Base-by-base conservation (phyloP, 208 protist genomes). In the Leishmania aethiopica region DNA sequence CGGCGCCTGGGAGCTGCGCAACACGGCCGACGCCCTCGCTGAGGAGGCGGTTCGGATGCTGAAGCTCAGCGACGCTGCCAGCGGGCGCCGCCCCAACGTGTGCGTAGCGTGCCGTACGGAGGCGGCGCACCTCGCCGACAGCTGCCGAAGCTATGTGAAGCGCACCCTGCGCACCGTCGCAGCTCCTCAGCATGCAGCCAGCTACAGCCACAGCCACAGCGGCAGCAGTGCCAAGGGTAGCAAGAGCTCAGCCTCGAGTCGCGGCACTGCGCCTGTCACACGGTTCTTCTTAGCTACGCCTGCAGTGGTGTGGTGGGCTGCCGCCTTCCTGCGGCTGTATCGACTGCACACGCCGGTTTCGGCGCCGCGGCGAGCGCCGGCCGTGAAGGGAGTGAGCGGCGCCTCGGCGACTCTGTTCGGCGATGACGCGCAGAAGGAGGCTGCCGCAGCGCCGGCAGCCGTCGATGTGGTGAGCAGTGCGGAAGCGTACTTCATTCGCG, bases 201-300 rank as follows among this genome's bases (percentile, higher is more conserved):
- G 35, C 32, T 17, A 35, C 64, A 10, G 7, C 62, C 35, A 67
- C 57, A 42, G 42, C 45, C 49, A 0, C 42, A 19, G 53, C 53
- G 15, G 55, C 78, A 37, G 78, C 40, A 53, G 64, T 42, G 53
- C 49, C 42, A 37, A 42, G 15, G 70, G 70, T 74, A 37, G 42
- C 42, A 51, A 45, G 47, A 25, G 28, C 28, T 15, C 70, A 45
- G 42, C 45, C 25, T 22, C 42, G 28, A 74, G 45, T 35, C 11
- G 70, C 70, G 6, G 42, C 70, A 35, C 40, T 28, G 70, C 45
- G 42, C 40, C 75, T 28, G 49, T 72, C 49, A 77, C 82, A 22
- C 86, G 89, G 32, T 83, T 90, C 72, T 92, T 90, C 62, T 82
- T 92, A 10, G 78, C 84, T 53, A 92, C 89, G 11, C 81, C 89